Conservation (phyloP, 192 early-diverging fungal genomes). For the Coemansia sp. region DNA sequence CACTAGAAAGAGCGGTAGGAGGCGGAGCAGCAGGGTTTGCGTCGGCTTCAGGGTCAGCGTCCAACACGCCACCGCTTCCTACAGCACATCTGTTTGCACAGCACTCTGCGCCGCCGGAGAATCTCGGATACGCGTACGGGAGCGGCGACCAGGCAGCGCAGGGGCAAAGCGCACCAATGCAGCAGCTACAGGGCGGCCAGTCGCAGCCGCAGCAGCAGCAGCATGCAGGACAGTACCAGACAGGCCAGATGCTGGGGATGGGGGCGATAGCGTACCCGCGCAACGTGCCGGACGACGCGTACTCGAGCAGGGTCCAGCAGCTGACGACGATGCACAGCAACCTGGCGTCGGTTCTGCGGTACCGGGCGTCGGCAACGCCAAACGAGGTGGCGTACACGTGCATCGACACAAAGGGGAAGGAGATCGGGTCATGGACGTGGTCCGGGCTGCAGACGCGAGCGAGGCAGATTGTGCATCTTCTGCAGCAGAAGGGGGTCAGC, state of each 20-base stretch:
- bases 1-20: slow-evolving; percentile 8
- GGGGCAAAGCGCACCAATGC: slow-evolving; percentile 4
- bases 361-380: slow-evolving; percentile 62
- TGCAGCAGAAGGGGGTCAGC: slow-evolving; percentile 63
- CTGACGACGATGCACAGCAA: slow-evolving; percentile 60
- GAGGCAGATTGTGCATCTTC: slow-evolving; percentile 67
- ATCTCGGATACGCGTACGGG: neutral
- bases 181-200: neutral
- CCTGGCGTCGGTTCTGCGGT: slow-evolving; percentile 67
- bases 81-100: slow-evolving; percentile 1
- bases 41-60: neutral
- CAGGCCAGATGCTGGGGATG: neutral
- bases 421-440: slow-evolving; percentile 69
- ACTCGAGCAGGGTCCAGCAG: slow-evolving; percentile 25
- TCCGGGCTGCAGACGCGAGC: slow-evolving; percentile 69
- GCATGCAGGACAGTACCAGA: no score
- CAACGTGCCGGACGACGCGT: slow-evolving; percentile 26
- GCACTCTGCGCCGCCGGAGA: slow-evolving; percentile 7
- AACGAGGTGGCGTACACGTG: slow-evolving; percentile 63
- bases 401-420: slow-evolving; percentile 75
- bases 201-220: slow-evolving; percentile 2
- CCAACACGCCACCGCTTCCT: slow-evolving; percentile 14
- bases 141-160: neutral
- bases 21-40: neutral
- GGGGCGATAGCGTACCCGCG: slow-evolving; percentile 31